Evolutionary conservation across 2,329 filamentous ascomycete genomes (phyloP).

Genomic region (Phialophora macrospora): DNA sequence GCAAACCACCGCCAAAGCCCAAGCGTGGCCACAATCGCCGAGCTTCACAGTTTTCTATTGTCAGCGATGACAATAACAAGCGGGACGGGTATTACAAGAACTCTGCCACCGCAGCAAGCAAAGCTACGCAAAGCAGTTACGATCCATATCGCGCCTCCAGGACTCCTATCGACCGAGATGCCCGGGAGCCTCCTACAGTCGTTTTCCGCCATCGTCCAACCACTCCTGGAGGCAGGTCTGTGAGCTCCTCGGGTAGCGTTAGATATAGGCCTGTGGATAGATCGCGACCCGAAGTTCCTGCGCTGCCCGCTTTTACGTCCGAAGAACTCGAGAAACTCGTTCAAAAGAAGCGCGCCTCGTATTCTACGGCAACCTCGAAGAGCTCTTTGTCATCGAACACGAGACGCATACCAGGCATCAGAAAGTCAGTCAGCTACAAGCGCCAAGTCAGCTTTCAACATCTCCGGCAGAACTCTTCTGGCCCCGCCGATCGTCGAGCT

Average conservation of each 20-base stretch:
- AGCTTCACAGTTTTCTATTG: constrained; percentile 61
- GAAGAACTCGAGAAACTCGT: constrained; percentile 34
- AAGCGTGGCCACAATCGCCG: constrained; percentile 50
- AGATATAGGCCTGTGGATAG: constrained; percentile 24
- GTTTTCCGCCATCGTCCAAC: constrained; percentile 65
- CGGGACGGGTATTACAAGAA: constrained; percentile 57
- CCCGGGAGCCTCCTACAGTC: constrained; percentile 68
- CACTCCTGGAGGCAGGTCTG: constrained; percentile 45
- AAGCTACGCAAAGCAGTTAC: constrained; percentile 66
- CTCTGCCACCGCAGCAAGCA: constrained; percentile 49
- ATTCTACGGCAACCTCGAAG: constrained; percentile 45
- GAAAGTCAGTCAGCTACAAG: constrained; percentile 59
- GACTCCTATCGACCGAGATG: constrained; percentile 54
- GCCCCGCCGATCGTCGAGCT: constrained; percentile 37
- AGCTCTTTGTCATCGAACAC: constrained; percentile 56
- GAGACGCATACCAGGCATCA: constrained; percentile 45
- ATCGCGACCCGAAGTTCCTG: constrained; percentile 29
- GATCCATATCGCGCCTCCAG: constrained; percentile 80
- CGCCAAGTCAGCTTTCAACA: constrained; percentile 69
- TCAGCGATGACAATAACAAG: constrained; percentile 58
- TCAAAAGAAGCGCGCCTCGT: constrained; percentile 34
- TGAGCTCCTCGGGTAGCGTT: constrained; percentile 36
- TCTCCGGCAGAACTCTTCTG: constrained; percentile 48
- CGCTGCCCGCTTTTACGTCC: constrained; percentile 30
- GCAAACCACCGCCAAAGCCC: constrained; percentile 45